phyloP scores from a whole-genome alignment of 2,329 filamentous ascomycete species.

The Beauveria sp. region DNA sequence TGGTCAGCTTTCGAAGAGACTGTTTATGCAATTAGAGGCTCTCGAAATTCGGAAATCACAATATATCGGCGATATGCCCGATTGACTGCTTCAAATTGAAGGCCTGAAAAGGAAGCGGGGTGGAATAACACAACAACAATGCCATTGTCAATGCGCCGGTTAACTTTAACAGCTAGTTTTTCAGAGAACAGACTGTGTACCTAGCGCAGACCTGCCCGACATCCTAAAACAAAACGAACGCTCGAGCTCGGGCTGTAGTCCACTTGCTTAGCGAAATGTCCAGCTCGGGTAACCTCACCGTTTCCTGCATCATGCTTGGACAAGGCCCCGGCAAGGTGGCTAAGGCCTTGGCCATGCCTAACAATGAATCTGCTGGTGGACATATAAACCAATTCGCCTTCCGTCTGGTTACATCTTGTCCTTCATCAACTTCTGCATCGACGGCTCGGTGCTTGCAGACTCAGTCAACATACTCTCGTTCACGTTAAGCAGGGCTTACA shows the following conservation, averaged over 20 bases:
- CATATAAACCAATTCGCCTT: slow-evolving; percentile 7
- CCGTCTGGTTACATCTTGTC: background rate
- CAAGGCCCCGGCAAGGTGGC: background rate
- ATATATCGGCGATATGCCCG: background rate
- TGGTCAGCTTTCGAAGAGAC: background rate
- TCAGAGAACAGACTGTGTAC: background rate
- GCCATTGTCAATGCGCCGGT: slow-evolving; percentile 3
- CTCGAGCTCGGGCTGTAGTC: background rate
- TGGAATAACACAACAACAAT: background rate
- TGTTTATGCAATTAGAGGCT: background rate
- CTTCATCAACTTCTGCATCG: background rate
- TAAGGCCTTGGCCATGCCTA: background rate
- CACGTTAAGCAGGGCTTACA: background rate
- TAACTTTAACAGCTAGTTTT: background rate
- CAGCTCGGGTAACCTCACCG: background rate
- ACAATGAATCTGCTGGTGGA: background rate
- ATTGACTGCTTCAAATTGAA: background rate
- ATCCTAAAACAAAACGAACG: slow-evolving; percentile 1
- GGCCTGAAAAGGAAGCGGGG: background rate
- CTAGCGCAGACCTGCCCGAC: background rate
- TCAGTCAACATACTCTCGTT: background rate
- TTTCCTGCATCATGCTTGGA: slow-evolving; percentile 3
- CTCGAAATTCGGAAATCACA: background rate
- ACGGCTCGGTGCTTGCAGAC: background rate
- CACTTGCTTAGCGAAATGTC: background rate